Evolutionary conservation across 805 yeast species (phyloP).

Genomic region (Candida sithepensis): DNA sequence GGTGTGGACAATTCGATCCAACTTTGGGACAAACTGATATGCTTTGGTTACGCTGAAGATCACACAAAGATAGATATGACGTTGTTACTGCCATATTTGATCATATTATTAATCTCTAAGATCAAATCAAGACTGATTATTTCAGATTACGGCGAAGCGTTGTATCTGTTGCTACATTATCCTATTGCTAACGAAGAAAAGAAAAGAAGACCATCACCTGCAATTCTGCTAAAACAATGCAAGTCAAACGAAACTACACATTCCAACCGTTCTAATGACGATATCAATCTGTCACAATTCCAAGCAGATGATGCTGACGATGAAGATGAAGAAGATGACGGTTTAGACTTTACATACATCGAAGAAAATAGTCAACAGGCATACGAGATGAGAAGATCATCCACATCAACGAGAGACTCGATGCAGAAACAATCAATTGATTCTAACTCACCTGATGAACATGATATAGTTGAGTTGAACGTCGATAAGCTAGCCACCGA

Average conservation of each 20-base stretch:
- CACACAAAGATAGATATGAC: slow-evolving; percentile 22
- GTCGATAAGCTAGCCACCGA: slow-evolving; percentile 15
- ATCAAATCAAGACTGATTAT: slow-evolving; percentile 41
- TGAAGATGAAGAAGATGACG: slow-evolving; percentile 9
- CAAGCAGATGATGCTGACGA: slow-evolving; percentile 3
- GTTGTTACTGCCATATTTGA: slow-evolving; percentile 37
- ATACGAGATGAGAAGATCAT: background rate
- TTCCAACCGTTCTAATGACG: background rate
- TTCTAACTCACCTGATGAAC: background rate
- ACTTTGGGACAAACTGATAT: slow-evolving; percentile 49
- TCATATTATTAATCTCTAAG: slow-evolving; percentile 40
- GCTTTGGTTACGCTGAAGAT: slow-evolving; percentile 24
- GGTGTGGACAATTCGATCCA: slow-evolving; percentile 34
- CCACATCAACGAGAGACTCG: background rate
- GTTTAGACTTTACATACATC: slow-evolving; percentile 21
- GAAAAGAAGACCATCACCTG: slow-evolving; percentile 9
- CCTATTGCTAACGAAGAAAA: slow-evolving; percentile 28
- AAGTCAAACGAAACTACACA: background rate
- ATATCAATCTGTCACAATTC: background rate
- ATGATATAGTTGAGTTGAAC: slow-evolving; percentile 9
- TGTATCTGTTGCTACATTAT: slow-evolving; percentile 47
- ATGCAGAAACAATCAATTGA: background rate
- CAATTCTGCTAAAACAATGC: slow-evolving; percentile 9
- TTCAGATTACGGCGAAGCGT: slow-evolving; percentile 50
- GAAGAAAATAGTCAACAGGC: slow-evolving; percentile 18